phyloP scores from a whole-genome alignment of 2,329 filamentous ascomycete genomes.

The Colletotrichum lentis region DNA sequence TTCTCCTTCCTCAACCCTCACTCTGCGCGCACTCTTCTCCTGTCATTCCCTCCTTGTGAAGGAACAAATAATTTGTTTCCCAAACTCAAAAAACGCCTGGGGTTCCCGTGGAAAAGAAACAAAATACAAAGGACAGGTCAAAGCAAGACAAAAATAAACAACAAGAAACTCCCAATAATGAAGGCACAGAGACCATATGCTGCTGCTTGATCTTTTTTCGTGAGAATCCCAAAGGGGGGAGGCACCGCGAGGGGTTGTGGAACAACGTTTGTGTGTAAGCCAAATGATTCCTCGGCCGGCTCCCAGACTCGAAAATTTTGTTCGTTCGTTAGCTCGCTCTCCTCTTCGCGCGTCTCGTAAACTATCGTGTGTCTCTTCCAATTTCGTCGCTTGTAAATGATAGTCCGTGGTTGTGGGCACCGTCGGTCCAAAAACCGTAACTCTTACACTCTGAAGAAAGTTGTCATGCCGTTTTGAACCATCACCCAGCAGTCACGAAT shows the following conservation, averaged over 20 bases:
- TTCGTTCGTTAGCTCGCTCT: conserved; percentile 7
- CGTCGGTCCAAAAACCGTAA: not conserved
- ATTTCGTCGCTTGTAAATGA: conserved; percentile 29
- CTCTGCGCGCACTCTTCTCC: not conserved
- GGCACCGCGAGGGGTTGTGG: conserved; percentile 5
- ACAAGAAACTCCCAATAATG: conserved; percentile 36
- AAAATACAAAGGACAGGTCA: not conserved
- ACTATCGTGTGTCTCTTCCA: conserved; percentile 21
- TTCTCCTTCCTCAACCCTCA: not conserved
- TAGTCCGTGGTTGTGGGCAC: conserved; percentile 11
- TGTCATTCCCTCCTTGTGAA: conserved; percentile 16
- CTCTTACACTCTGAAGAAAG: not conserved
- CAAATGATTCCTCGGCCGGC: conserved; percentile 6
- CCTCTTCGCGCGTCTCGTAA: not conserved
- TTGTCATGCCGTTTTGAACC: not conserved
- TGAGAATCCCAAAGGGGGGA: conserved; percentile 19
- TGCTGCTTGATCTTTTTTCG: conserved; percentile 29
- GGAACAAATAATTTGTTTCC: conserved; percentile 4
- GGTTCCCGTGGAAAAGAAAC: not conserved
- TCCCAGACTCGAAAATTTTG: conserved; percentile 3
- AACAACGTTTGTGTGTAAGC: conserved; percentile 9
- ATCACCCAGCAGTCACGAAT: not conserved
- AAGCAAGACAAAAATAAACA: conserved; percentile 11
- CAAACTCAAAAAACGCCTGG: conserved; percentile 36
- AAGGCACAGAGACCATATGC: conserved; percentile 35